Evolutionary conservation across 1,284 basidiomycete species (phyloP).

Genomic region (Trametes hirsuta): DNA sequence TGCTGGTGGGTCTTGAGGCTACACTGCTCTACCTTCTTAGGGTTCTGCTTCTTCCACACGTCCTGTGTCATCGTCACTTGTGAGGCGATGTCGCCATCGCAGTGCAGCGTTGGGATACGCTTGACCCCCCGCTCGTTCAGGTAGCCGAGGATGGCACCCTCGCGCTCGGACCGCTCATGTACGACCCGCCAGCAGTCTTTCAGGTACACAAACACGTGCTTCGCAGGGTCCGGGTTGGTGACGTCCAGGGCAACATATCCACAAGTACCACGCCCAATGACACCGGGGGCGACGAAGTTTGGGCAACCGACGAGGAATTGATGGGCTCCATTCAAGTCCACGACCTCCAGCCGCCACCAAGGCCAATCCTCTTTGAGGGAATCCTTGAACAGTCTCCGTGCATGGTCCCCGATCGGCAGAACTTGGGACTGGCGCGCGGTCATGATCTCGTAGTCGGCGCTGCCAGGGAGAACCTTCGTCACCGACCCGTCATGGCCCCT

Average conservation of each 20-base stretch:
- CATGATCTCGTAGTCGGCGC: constrained; percentile 6
- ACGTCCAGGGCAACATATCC: constrained; percentile 5
- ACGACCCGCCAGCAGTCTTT: constrained; percentile 14
- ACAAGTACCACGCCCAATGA: constrained; percentile 2
- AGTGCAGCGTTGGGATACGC: not conserved
- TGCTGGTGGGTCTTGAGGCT: constrained; percentile 10
- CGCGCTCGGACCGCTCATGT: not conserved
- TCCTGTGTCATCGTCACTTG: not conserved
- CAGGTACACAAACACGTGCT: constrained; percentile 1
- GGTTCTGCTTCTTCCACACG: not conserved
- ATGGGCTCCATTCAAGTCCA: not conserved
- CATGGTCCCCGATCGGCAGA: not conserved
- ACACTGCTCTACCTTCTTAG: not conserved
- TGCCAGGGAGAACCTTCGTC: not conserved
- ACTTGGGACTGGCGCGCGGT: not conserved
- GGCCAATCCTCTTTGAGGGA: not conserved
- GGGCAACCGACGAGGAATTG: constrained; percentile 13
- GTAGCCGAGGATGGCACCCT: constrained; percentile 2
- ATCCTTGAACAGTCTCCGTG: constrained; percentile 1
- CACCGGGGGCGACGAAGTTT: not conserved
- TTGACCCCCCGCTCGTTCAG: not conserved
- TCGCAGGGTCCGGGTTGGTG: not conserved
- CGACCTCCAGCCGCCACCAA: not conserved
- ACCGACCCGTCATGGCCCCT: constrained; percentile 12
- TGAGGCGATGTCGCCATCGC: not conserved